phyloP scores from a whole-genome alignment of 441 rosid species.

The Rhodomyrtus psidioides region DNA sequence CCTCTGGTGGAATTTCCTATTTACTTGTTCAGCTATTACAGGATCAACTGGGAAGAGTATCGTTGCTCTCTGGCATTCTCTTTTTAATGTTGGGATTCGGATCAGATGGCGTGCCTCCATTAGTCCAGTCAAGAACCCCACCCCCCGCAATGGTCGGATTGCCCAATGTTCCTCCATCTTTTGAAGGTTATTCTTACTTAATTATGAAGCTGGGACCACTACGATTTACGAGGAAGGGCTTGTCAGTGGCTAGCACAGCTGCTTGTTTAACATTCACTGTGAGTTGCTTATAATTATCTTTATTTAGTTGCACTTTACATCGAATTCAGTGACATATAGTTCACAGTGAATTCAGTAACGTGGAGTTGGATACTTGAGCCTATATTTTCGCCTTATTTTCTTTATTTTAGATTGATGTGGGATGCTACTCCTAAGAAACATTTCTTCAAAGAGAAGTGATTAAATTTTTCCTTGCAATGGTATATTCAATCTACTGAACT shows the following conservation, averaged over 20 bases:
- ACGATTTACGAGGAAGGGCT: constrained; percentile 81
- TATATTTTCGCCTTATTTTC: no score
- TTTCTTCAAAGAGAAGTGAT: not conserved
- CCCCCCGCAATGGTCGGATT: constrained; percentile 52
- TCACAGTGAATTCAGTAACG: not conserved
- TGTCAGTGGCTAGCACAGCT: constrained; percentile 91
- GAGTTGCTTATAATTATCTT: constrained; percentile 21
- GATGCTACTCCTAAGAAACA: not conserved
- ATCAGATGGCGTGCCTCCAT: constrained; percentile 75
- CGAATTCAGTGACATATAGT: not conserved
- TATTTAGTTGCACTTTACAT: not conserved
- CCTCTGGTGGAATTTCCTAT: not conserved
- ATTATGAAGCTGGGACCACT: constrained; percentile 78
- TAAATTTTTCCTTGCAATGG: not conserved
- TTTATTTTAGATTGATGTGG: not conserved
- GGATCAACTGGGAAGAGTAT: constrained; percentile 94
- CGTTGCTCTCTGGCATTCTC: constrained; percentile 72
- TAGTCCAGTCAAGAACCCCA: constrained; percentile 79
- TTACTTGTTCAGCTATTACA: constrained; percentile 10
- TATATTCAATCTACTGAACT: not conserved
- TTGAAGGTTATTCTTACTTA: constrained; percentile 67
- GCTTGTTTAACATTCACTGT: constrained; percentile 85
- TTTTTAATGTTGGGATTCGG: constrained; percentile 75
- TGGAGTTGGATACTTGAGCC: not conserved
- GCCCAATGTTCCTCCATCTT: constrained; percentile 65